Conservation (phyloP, 768 basidiomycete genomes). For the Amanita exitialis region DNA sequence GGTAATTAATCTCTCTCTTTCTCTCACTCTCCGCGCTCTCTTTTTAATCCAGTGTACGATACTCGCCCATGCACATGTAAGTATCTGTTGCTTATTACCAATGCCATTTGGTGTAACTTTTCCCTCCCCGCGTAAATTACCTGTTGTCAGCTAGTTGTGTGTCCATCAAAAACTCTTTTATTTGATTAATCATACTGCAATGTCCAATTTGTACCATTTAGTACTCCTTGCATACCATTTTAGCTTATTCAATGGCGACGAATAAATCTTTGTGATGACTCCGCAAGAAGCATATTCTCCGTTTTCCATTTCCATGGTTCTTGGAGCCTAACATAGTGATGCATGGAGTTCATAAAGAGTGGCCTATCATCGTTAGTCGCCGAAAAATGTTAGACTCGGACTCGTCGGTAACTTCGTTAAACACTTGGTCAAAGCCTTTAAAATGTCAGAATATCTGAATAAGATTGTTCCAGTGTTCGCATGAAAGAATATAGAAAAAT, state of each 20-base stretch:
- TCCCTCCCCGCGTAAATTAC: neutral
- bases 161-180: neutral
- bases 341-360: no score
- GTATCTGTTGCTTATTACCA: neutral
- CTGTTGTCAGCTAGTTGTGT: neutral
- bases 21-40: neutral
- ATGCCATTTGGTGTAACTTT: neutral
- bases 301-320: no score
- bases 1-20: neutral
- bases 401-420: no score
- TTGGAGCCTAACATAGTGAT: no score
- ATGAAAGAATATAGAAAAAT: no score
- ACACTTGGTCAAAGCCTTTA: no score
- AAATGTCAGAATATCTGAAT: no score
- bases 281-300: no score
- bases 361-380: no score
- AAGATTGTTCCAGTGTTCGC: no score
- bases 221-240: neutral
- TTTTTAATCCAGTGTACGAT: neutral
- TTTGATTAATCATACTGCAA: neutral
- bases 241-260: neutral
- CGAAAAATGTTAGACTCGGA: no score
- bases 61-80: neutral
- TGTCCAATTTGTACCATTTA: neutral
- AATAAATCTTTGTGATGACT: slow-evolving; percentile 1